Evolutionary conservation across 2,329 filamentous ascomycete species (phyloP).

Genomic region (Cercospora sp.): DNA sequence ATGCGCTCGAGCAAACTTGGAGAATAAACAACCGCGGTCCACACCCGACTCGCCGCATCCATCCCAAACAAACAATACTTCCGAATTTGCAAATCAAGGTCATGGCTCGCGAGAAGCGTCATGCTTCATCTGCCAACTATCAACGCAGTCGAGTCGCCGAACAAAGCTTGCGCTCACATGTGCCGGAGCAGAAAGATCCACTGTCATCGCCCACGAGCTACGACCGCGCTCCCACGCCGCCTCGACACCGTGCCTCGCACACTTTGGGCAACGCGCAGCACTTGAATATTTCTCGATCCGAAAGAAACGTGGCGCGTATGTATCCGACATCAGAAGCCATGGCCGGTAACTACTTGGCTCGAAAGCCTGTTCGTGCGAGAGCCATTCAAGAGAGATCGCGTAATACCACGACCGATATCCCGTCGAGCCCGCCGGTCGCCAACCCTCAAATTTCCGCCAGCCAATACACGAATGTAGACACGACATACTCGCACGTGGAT

Average conservation of each 20-base stretch:
- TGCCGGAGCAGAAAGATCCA: neutral
- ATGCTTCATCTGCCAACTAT: neutral
- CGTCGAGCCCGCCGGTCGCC: neutral
- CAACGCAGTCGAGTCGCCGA: neutral
- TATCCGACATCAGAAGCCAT: neutral
- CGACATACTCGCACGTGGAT: neutral
- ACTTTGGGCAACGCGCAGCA: neutral
- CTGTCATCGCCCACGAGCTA: neutral
- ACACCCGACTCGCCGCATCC: neutral
- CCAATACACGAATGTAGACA: neutral
- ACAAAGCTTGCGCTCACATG: neutral
- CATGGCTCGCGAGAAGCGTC: neutral
- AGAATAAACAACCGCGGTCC: neutral
- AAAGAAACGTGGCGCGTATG: neutral
- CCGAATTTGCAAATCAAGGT: neutral
- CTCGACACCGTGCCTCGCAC: neutral
- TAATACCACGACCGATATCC: neutral
- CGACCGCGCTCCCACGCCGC: neutral
- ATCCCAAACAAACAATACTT: neutral
- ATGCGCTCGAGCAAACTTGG: constrained; percentile 9
- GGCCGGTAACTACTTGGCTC: neutral
- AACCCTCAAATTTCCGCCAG: neutral
- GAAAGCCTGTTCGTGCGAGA: neutral
- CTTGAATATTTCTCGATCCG: neutral
- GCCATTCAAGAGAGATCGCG: neutral